phyloP scores from a whole-genome alignment of 1,284 basidiomycete species.

The Heimioporus retisporus region DNA sequence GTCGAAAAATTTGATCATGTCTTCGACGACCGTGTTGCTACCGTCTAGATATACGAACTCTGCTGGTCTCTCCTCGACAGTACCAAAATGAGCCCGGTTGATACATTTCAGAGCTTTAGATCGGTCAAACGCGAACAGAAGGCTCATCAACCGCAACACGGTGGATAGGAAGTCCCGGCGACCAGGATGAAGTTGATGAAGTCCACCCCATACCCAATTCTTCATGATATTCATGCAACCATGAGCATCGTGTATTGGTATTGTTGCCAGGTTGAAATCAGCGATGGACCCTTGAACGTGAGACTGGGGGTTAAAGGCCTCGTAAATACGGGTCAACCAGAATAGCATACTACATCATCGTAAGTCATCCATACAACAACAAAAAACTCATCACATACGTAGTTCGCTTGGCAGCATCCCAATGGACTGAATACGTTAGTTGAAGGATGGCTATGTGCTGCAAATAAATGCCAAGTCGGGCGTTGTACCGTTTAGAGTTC shows the following conservation, averaged over 20 bases:
- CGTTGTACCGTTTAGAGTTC: constrained; percentile 47
- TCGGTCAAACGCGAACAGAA: constrained; percentile 44
- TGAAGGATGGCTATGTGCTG: constrained; percentile 61
- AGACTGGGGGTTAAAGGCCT: constrained; percentile 51
- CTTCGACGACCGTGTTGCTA: constrained; percentile 46
- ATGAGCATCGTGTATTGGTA: constrained; percentile 45
- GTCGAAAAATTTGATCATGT: constrained; percentile 40
- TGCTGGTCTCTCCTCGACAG: neutral
- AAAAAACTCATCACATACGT: constrained; percentile 28
- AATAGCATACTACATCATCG: constrained; percentile 20
- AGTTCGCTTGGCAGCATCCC: constrained; percentile 17
- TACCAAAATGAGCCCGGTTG: constrained; percentile 20
- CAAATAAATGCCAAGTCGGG: constrained; percentile 54
- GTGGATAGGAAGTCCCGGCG: constrained; percentile 37
- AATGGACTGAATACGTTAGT: constrained; percentile 29
- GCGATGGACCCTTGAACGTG: constrained; percentile 49
- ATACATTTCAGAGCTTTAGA: constrained; percentile 33
- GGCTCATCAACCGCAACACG: constrained; percentile 41
- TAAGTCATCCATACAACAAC: neutral
- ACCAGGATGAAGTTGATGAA: constrained; percentile 38
- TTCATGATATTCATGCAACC: constrained; percentile 48
- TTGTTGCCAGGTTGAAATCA: constrained; percentile 42
- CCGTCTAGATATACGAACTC: constrained; percentile 22
- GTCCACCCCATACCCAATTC: constrained; percentile 52
- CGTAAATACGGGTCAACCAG: constrained; percentile 52